Conservation (phyloP, 352 stramenopile genomes). For the Thalassiosira ordinaria region DNA sequence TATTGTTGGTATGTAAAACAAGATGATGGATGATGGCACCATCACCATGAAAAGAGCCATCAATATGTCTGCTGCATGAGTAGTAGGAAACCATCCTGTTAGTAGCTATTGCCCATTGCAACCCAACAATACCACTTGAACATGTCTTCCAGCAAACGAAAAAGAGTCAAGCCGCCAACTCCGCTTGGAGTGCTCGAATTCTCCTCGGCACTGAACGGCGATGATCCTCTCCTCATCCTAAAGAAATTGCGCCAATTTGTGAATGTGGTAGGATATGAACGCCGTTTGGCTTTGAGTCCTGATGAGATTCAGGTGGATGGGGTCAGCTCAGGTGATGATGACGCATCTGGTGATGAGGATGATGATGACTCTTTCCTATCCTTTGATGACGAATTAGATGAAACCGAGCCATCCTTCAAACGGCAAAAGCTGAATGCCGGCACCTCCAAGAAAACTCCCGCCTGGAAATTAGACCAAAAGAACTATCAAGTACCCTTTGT, state of each 20-base stretch:
- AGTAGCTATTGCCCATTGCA: too few species aligned
- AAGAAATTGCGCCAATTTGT: constrained; percentile 66
- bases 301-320: constrained; percentile 16
- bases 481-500: constrained; percentile 83
- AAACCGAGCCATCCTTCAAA: constrained; percentile 1
- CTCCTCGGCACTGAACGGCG: constrained; percentile 73
- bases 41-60: too few species aligned
- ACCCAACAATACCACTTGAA: too few species aligned
- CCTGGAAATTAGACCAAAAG: constrained; percentile 77
- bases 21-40: too few species aligned
- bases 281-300: constrained; percentile 43
- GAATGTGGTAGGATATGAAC: constrained; percentile 50
- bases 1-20: too few species aligned
- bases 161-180: background rate
- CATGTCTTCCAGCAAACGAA: constrained; percentile 25
- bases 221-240: constrained; percentile 69
- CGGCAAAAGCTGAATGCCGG: constrained; percentile 56
- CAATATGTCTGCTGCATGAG: too few species aligned
- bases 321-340: too few species aligned
- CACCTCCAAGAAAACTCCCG: constrained; percentile 44
- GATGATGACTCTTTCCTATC: constrained; percentile 12
- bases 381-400: constrained; percentile 33
- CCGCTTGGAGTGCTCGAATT: constrained; percentile 77
- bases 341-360: constrained; percentile 24
- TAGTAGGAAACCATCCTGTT: too few species aligned